A percentile compares a stretch with the other conserved stretches of the same genome.
These are phyloP conservation scores for Austroboletus novae-zelandiae DNA, from an alignment of 1,284 basidiomycete species.

Conservation along the genomic window DNA sequence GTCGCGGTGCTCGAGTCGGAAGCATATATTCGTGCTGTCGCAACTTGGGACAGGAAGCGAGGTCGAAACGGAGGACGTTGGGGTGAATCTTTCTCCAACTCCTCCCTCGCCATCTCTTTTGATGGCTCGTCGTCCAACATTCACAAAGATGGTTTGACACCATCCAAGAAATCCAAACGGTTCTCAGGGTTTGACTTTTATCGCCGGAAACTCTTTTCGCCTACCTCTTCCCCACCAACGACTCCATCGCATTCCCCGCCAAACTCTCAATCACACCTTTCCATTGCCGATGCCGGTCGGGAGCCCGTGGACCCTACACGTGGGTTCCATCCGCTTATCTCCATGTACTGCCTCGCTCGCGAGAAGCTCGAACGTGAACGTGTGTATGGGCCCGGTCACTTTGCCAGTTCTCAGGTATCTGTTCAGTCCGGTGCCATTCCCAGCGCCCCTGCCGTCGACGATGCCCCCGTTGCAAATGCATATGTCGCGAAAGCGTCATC, in stretches of 20 bases:
- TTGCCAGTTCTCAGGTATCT: conserved; percentile 86
- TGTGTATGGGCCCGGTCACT: conserved; percentile 91
- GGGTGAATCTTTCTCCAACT: conserved; percentile 59
- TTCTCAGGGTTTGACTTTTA: conserved; percentile 98
- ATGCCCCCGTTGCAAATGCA: conserved; percentile 19
- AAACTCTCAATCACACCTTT: conserved; percentile 50
- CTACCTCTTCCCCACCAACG: conserved; percentile 57
- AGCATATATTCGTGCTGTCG: conserved; percentile 69
- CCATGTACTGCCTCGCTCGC: conserved; percentile 93
- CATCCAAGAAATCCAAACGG: conserved; percentile 58
- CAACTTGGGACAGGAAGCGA: conserved; percentile 76
- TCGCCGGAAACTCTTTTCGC: conserved; percentile 83
- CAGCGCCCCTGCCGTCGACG: conserved; percentile 22
- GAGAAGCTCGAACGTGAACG: conserved; percentile 95
- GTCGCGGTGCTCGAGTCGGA: conserved; percentile 78
- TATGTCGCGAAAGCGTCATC: conserved; percentile 26
- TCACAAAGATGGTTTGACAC: conserved; percentile 38
- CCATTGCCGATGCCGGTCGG: conserved; percentile 44
- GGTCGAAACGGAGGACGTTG: conserved; percentile 48
- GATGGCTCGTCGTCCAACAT: conserved; percentile 43
- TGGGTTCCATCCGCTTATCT: conserved; percentile 93
- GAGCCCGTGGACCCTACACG: conserved; percentile 79
- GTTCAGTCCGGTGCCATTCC: conserved; percentile 22
- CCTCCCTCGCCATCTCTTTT: conserved; percentile 65
- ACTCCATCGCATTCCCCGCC: conserved; percentile 51